Evolutionary conservation across 495 filamentous ascomycete genomes (phyloP).

Genomic region (Zalerion maritima): DNA sequence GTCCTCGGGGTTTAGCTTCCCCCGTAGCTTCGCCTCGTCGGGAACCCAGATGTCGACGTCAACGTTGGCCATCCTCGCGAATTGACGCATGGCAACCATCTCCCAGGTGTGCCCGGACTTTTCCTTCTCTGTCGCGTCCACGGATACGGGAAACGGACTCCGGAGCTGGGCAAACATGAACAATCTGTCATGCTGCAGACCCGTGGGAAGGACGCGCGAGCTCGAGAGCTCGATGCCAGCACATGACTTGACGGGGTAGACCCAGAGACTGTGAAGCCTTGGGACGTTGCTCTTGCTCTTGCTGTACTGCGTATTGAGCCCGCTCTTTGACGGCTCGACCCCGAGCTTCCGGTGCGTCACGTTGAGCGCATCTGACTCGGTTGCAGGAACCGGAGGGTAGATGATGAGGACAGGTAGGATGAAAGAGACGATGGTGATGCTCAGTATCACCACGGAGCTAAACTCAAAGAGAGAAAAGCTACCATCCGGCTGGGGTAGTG

Average conservation of each 20-base stretch:
- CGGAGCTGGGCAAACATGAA: constrained; percentile 68
- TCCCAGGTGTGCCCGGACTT: constrained; percentile 48
- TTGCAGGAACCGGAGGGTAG: constrained; percentile 29
- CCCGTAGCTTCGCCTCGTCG: constrained; percentile 37
- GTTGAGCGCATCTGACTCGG: constrained; percentile 30
- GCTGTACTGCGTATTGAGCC: constrained; percentile 23
- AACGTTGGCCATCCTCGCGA: constrained; percentile 57
- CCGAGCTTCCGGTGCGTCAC: constrained; percentile 29
- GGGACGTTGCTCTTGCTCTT: constrained; percentile 22
- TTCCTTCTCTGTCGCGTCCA: constrained; percentile 21
- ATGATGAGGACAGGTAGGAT: constrained; percentile 30
- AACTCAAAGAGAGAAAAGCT: too few relatives aligned
- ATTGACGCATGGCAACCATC: constrained; percentile 67
- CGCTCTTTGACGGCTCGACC: constrained; percentile 22
- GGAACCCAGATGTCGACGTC: constrained; percentile 69
- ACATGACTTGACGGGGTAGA: constrained; percentile 84
- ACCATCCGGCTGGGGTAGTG: too few relatives aligned
- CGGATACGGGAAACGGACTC: constrained; percentile 30
- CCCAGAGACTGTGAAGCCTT: constrained; percentile 62
- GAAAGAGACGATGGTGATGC: constrained; percentile 31
- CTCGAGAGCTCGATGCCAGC: constrained; percentile 57
- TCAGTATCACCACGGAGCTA: constrained; percentile 24
- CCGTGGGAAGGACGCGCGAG: constrained; percentile 51
- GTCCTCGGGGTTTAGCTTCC: constrained; percentile 23
- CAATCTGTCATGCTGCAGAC: constrained; percentile 70